Evolutionary conservation across 2,329 filamentous ascomycete genomes (phyloP).

Genomic region (Aureobasidium sp.): DNA sequence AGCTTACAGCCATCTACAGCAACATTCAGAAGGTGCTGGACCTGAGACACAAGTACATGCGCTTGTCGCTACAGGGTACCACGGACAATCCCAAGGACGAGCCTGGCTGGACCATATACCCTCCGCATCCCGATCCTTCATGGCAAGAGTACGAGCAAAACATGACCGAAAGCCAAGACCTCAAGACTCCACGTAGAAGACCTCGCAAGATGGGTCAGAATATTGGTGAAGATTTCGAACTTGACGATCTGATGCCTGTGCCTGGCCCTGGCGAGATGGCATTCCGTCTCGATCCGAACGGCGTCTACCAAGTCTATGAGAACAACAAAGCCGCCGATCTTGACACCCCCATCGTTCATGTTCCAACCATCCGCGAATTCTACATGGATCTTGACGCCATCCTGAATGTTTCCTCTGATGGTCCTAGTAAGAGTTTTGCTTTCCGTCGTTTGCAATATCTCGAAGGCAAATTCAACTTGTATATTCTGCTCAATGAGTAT

Average conservation of each 20-base stretch:
- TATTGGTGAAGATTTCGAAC: constrained; percentile 86
- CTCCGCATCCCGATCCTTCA: constrained; percentile 80
- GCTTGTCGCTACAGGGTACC: constrained; percentile 71
- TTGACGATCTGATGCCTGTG: constrained; percentile 68
- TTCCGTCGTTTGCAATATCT: constrained; percentile 91
- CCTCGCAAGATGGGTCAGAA: constrained; percentile 81
- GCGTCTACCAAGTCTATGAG: constrained; percentile 90
- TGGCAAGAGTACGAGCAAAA: constrained; percentile 48
- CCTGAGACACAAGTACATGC: constrained; percentile 79
- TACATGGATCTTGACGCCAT: constrained; percentile 91
- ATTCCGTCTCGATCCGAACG: constrained; percentile 72
- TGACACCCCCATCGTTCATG: constrained; percentile 64
- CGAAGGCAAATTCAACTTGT: constrained; percentile 95
- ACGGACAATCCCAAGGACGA: constrained; percentile 85
- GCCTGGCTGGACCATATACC: constrained; percentile 79
- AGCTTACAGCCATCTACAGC: constrained; percentile 77
- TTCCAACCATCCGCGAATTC: constrained; percentile 91
- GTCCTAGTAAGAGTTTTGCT: constrained; percentile 93
- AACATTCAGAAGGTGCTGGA: constrained; percentile 89
- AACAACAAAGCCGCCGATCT: constrained; percentile 54
- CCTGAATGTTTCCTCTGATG: constrained; percentile 84
- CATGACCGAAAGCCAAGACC: constrained; percentile 30
- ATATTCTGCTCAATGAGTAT: constrained; percentile 88
- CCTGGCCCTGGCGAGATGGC: constrained; percentile 63
- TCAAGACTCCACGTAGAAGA: constrained; percentile 32